Percentiles rank a stretch among this genome's conserved stretches.
Conservation (phyloP, 1,284 basidiomycete species). For the Sanghuangporus sanghuang region DNA sequence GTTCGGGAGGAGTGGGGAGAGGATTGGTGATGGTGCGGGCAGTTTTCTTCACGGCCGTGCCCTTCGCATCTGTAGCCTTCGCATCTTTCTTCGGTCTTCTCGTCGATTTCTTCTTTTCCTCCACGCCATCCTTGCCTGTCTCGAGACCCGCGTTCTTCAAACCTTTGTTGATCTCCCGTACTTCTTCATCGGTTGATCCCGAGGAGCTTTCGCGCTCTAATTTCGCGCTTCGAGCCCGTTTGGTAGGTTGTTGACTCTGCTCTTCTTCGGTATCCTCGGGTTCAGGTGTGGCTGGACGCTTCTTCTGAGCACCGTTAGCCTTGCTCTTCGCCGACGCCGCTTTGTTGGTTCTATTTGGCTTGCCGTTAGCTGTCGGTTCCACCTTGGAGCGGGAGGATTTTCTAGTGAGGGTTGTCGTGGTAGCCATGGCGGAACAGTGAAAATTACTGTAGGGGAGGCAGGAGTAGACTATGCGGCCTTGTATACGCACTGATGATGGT, state of each 20-base stretch:
- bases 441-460: not conserved
- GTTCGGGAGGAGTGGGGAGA: constrained; percentile 47
- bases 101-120: constrained; percentile 1
- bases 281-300: constrained; percentile 7
- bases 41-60: constrained; percentile 18
- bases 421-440: not conserved
- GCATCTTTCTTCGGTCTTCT: not conserved
- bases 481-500: constrained; percentile 1
- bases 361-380: constrained; percentile 4
- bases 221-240: constrained; percentile 8
- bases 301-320: constrained; percentile 1
- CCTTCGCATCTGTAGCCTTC: not conserved
- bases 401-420: constrained; percentile 3
- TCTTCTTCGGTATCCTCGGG: constrained; percentile 10
- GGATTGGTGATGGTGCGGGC: constrained; percentile 40
- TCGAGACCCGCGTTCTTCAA: constrained; percentile 10
- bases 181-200: constrained; percentile 7
- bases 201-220: not conserved
- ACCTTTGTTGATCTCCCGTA: not conserved
- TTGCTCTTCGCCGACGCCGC: constrained; percentile 4
- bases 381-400: constrained; percentile 13
- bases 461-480: not conserved
- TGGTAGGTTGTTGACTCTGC: constrained; percentile 10
- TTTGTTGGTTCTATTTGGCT: not conserved
- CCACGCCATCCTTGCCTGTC: not conserved